Percentiles rank a stretch among this genome's conserved stretches.
phyloP scores from a whole-genome alignment of 1,284 basidiomycete species.

The Fereydounia khargensis region DNA sequence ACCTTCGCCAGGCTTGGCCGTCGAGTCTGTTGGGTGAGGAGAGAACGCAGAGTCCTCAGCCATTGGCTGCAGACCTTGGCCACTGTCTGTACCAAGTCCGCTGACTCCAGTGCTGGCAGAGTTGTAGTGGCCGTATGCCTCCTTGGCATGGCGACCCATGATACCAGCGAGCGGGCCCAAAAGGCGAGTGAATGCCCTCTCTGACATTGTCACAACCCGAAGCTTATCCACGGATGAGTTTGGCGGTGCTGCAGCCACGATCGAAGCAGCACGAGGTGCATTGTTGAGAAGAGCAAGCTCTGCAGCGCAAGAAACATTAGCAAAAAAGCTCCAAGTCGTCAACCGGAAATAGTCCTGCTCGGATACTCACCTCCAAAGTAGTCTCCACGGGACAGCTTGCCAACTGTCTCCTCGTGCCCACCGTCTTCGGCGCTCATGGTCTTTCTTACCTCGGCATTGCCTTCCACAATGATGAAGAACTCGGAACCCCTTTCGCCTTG shows the following conservation, averaged over 20 bases:
- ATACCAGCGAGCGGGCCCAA: conserved; percentile 85
- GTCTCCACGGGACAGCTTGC: conserved; percentile 79
- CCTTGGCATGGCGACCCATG: conserved; percentile 74
- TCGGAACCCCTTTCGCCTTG: conserved; percentile 94
- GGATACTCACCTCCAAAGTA: conserved; percentile 79
- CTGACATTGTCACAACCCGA: conserved; percentile 81
- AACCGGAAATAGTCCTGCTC: not conserved
- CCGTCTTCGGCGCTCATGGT: conserved; percentile 62
- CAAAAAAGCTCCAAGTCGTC: not conserved
- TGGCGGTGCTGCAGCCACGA: conserved; percentile 68
- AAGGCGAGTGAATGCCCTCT: conserved; percentile 87
- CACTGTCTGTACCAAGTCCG: conserved; percentile 1
- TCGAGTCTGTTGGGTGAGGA: conserved; percentile 25
- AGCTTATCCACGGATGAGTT: conserved; percentile 59
- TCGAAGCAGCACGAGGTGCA: conserved; percentile 86
- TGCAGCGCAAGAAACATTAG: conserved; percentile 49
- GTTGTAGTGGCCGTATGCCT: conserved; percentile 57
- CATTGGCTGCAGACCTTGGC: too few relatives aligned
- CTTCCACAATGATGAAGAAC: conserved; percentile 95
- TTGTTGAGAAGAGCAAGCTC: conserved; percentile 81
- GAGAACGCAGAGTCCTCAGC: too few relatives aligned
- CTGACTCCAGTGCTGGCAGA: conserved; percentile 2
- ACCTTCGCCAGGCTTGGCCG: conserved; percentile 25
- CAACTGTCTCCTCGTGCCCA: conserved; percentile 62
- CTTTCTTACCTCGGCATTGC: conserved; percentile 84